A percentile compares a stretch with the other conserved stretches of the same genome.
Evolutionary conservation across 805 yeast genomes (phyloP).

Genomic region (Candida michaelii): DNA sequence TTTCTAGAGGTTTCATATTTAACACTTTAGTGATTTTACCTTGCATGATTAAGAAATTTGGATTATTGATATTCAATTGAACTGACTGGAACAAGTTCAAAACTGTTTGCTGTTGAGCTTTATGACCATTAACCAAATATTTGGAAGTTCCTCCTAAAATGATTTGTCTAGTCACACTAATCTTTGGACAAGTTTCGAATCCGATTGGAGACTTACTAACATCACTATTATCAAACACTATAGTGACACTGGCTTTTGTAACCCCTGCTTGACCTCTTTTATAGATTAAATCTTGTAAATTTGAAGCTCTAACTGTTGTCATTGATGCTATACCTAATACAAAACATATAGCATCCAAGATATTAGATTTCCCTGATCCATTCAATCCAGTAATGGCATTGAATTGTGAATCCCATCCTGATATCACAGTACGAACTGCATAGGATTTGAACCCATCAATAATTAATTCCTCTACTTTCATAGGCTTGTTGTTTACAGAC

Average conservation of each 20-base stretch:
- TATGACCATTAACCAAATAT: conserved; percentile 90
- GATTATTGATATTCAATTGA: conserved; percentile 93
- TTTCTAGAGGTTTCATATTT: conserved; percentile 93
- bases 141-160: conserved; percentile 89
- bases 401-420: conserved; percentile 95
- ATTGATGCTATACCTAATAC: conserved; percentile 95
- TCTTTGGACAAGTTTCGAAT: conserved; percentile 71
- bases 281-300: conserved; percentile 89
- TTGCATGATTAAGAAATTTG: conserved; percentile 97
- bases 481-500: conserved; percentile 23
- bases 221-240: conserved; percentile 88
- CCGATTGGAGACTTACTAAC: conserved; percentile 80
- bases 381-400: conserved; percentile 97
- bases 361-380: conserved; percentile 97
- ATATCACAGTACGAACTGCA: conserved; percentile 92
- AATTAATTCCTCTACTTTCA: conserved; percentile 95
- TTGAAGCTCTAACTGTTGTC: conserved; percentile 93
- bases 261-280: conserved; percentile 98
- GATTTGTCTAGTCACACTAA: conserved; percentile 89
- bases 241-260: conserved; percentile 94
- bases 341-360: conserved; percentile 94
- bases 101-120: conserved; percentile 93
- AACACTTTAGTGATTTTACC: conserved; percentile 96
- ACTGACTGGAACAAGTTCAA: conserved; percentile 89
- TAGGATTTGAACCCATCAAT: conserved; percentile 98